phyloP scores from a whole-genome alignment of 2,329 filamentous ascomycete genomes.

The Cucurbitaria berberidis region DNA sequence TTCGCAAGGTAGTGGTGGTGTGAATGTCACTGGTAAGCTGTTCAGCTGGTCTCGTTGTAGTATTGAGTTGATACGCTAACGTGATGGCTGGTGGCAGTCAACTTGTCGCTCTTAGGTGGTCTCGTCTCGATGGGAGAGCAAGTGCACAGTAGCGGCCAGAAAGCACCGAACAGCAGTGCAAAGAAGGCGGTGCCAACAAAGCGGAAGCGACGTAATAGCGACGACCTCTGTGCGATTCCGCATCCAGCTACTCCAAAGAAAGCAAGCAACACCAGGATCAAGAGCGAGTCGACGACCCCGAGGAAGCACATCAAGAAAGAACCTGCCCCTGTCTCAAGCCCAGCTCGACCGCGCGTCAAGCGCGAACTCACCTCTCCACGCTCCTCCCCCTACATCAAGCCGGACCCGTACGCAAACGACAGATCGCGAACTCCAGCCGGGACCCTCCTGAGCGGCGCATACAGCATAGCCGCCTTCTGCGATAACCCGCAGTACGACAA shows the following conservation, averaged over 20 bases:
- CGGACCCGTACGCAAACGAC: background rate
- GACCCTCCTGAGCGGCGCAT: constrained; percentile 53
- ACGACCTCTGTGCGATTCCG: no score
- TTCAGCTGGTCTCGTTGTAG: no score
- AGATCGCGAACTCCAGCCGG: constrained; percentile 13
- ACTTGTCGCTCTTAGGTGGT: constrained; percentile 3
- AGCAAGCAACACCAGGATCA: background rate
- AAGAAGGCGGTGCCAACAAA: constrained; percentile 3
- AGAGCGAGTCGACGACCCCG: background rate
- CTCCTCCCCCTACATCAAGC: constrained; percentile 3
- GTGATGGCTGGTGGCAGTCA: constrained; percentile 1
- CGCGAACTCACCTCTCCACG: constrained; percentile 1
- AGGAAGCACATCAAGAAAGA: constrained; percentile 10
- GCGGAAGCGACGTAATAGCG: constrained; percentile 4
- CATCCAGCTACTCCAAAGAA: no score
- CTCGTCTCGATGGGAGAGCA: background rate
- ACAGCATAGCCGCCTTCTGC: constrained; percentile 47
- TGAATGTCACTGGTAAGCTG: constrained; percentile 21
- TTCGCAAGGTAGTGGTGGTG: background rate
- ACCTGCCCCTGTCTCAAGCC: constrained; percentile 6
- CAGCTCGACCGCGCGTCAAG: constrained; percentile 13
- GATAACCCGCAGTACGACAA: constrained; percentile 14
- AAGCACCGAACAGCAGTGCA: background rate
- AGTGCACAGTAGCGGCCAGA: background rate
- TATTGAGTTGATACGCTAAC: background rate